phyloP scores from a whole-genome alignment of 1,284 basidiomycete genomes.

The Amylostereum areolatum region DNA sequence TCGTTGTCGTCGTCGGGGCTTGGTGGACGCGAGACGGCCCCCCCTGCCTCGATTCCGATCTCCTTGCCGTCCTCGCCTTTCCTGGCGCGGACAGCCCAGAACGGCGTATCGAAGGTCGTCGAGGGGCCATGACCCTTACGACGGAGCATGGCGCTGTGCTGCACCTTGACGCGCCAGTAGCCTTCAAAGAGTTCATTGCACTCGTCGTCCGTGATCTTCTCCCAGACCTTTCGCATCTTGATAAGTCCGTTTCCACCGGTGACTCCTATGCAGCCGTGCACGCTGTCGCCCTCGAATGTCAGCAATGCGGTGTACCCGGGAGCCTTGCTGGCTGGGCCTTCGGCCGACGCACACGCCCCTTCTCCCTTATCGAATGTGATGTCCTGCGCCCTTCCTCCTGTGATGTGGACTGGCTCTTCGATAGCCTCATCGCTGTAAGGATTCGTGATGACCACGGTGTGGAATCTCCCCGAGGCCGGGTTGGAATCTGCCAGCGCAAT shows the following conservation, averaged over 20 bases:
- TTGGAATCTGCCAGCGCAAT: neutral
- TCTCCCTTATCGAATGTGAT: neutral
- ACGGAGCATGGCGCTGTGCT: neutral
- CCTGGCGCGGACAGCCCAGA: conserved; percentile 2
- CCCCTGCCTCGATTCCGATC: neutral
- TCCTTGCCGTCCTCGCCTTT: conserved; percentile 2
- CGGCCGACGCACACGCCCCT: neutral
- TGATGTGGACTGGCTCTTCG: conserved; percentile 1
- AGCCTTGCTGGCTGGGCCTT: neutral
- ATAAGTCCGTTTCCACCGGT: neutral
- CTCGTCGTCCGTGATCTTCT: neutral
- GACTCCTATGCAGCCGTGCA: neutral
- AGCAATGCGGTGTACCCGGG: neutral
- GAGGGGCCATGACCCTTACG: neutral
- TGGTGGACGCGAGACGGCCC: too few relatives aligned
- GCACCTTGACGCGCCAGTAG: neutral
- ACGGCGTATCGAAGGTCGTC: neutral
- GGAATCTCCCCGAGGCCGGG: neutral
- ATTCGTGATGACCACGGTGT: neutral
- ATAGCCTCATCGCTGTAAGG: neutral
- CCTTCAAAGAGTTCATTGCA: conserved; percentile 1
- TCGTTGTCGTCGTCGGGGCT: neutral
- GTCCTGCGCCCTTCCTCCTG: neutral
- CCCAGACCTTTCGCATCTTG: conserved; percentile 4
- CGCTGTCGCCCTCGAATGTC: neutral